Evolutionary conservation across 805 yeast species (phyloP).

Genomic region (Candida saitoana): DNA sequence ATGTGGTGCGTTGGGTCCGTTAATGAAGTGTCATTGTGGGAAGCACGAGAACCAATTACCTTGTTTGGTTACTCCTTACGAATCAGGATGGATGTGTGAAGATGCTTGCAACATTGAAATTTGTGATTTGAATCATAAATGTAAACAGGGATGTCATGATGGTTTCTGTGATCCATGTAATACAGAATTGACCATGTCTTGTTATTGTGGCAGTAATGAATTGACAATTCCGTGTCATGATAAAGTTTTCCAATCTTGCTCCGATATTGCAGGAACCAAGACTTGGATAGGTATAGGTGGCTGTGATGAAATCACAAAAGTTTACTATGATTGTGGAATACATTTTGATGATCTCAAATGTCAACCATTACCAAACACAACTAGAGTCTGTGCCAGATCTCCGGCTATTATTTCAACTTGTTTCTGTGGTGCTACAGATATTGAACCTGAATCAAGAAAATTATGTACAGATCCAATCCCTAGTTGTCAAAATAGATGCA

Average conservation of each 20-base stretch:
- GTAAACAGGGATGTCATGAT: slow-evolving; percentile 63
- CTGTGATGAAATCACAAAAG: slow-evolving; percentile 41
- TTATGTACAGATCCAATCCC: slow-evolving; percentile 78
- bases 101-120: slow-evolving; percentile 55
- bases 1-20: slow-evolving; percentile 78
- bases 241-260: slow-evolving; percentile 33
- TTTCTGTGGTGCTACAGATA: slow-evolving; percentile 69
- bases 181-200: slow-evolving; percentile 42
- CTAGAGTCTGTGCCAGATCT: slow-evolving; percentile 52
- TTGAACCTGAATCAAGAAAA: slow-evolving; percentile 43
- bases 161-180: slow-evolving; percentile 80
- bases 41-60: slow-evolving; percentile 59
- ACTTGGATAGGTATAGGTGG: slow-evolving; percentile 31
- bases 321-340: slow-evolving; percentile 58
- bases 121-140: slow-evolving; percentile 66
- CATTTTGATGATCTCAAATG: slow-evolving; percentile 52
- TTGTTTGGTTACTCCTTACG: slow-evolving; percentile 68
- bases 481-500: slow-evolving; percentile 64
- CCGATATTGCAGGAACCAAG: slow-evolving; percentile 10
- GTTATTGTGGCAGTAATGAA: slow-evolving; percentile 72
- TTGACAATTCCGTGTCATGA: slow-evolving; percentile 43
- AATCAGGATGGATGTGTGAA: slow-evolving; percentile 64
- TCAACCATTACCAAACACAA: slow-evolving; percentile 40
- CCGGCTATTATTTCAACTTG: slow-evolving; percentile 63
- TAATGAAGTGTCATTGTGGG: slow-evolving; percentile 72